Conservation (phyloP, 306 rosid genomes). For the Corylus heterophylla region DNA sequence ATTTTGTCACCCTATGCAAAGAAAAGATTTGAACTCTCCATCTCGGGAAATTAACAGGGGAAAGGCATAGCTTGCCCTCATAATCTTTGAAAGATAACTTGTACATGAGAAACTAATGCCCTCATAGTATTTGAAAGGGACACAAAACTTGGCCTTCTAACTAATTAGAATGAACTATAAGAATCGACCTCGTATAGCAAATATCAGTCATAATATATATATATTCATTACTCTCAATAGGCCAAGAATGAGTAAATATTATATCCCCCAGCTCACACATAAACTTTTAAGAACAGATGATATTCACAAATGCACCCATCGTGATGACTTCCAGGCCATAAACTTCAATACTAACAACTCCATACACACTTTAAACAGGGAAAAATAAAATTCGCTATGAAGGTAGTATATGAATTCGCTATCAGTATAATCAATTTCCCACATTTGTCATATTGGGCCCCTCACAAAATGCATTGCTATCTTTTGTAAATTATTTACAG, state of each 20-base stretch:
- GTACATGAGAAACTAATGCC: background rate
- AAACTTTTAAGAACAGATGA: background rate
- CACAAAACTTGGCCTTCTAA: background rate
- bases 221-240: background rate
- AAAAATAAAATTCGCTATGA: too few species aligned
- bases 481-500: background rate
- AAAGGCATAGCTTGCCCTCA: background rate
- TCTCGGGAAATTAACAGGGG: background rate
- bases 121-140: background rate
- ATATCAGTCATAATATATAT: background rate
- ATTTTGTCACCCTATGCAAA: background rate
- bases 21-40: background rate
- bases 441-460: background rate
- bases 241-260: background rate
- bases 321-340: background rate
- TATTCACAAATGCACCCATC: background rate
- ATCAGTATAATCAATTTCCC: background rate
- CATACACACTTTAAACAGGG: background rate
- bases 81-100: background rate
- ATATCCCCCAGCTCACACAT: background rate
- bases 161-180: background rate
- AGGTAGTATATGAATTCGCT: too few species aligned
- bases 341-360: background rate
- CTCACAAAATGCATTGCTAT: background rate
- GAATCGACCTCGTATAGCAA: background rate